These are phyloP conservation scores for Penicillium riverlandense DNA, from an alignment of 495 filamentous ascomycete genomes.

Conservation along the genomic window DNA sequence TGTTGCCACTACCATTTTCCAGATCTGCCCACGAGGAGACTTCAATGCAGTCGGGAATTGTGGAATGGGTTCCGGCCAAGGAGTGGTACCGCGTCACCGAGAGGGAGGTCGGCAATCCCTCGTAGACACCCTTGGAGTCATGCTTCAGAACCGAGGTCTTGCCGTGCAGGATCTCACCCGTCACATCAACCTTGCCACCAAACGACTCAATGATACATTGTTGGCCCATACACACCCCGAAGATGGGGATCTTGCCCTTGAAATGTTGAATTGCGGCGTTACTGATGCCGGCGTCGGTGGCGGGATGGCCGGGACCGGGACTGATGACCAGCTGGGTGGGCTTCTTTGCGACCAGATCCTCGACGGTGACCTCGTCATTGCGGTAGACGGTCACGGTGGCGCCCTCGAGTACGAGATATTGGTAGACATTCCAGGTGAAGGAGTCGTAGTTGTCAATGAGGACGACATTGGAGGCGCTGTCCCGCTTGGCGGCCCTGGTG, in stretches of 20 bases:
- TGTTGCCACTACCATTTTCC: slow-evolving; percentile 49
- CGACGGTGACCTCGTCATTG: slow-evolving; percentile 83
- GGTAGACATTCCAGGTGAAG: slow-evolving; percentile 98
- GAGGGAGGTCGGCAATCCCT: slow-evolving; percentile 64
- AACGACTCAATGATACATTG: slow-evolving; percentile 94
- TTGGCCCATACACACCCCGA: slow-evolving; percentile 98
- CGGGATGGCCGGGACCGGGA: slow-evolving; percentile 88
- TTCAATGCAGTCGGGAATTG: slow-evolving; percentile 80
- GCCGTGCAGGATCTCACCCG: slow-evolving; percentile 93
- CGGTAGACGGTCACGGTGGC: slow-evolving; percentile 81
- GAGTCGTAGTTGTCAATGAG: slow-evolving; percentile 99
- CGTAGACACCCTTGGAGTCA: slow-evolving; percentile 83
- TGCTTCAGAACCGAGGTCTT: slow-evolving; percentile 90
- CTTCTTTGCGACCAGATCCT: slow-evolving; percentile 71
- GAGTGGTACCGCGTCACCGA: slow-evolving; percentile 96
- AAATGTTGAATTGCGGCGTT: slow-evolving; percentile 87
- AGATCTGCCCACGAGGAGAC: slow-evolving; percentile 82
- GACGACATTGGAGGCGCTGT: slow-evolving; percentile 80
- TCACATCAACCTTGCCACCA: slow-evolving; percentile 84
- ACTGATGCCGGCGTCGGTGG: slow-evolving; percentile 84
- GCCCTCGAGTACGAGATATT: slow-evolving; percentile 92
- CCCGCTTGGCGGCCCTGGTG: slow-evolving; percentile 55
- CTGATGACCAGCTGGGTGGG: slow-evolving; percentile 94
- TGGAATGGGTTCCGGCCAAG: slow-evolving; percentile 84
- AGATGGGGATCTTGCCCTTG: slow-evolving; percentile 90